Conservation (phyloP, 176 grass and related monocot species). For the Cenchrus americanus region DNA sequence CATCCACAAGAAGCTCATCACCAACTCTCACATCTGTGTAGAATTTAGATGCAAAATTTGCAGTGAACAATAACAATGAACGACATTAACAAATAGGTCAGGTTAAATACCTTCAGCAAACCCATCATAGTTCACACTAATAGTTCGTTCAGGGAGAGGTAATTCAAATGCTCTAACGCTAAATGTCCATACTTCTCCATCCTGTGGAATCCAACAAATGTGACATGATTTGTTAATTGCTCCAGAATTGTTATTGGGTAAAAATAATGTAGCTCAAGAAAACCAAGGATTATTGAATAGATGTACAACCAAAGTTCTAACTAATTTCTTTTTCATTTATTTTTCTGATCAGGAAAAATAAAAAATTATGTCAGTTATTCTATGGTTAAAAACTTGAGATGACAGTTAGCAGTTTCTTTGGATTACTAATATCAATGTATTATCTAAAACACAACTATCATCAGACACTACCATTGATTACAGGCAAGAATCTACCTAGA, state of each 20-base stretch:
- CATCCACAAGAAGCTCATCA: slow-evolving; percentile 97
- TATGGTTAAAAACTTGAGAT: neutral
- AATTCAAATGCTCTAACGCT: slow-evolving; percentile 90
- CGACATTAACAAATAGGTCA: slow-evolving; percentile 28
- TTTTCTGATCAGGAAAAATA: too few species aligned
- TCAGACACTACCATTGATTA: neutral
- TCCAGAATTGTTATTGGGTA: neutral
- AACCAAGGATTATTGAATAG: neutral
- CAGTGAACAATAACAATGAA: neutral
- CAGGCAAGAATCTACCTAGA: neutral
- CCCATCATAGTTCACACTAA: slow-evolving; percentile 92
- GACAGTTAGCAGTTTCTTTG: neutral
- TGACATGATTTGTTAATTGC: slow-evolving; percentile 21
- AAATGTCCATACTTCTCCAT: slow-evolving; percentile 99
- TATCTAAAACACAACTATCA: slow-evolving; percentile 7
- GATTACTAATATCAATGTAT: neutral
- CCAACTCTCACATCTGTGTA: slow-evolving; percentile 86
- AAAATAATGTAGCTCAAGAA: slow-evolving; percentile 17
- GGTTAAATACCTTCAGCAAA: slow-evolving; percentile 85
- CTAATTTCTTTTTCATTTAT: too few species aligned
- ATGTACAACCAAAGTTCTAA: neutral
- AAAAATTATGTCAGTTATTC: too few species aligned
- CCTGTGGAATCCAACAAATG: slow-evolving; percentile 58
- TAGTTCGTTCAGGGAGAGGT: slow-evolving; percentile 83
- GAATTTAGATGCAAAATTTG: slow-evolving; percentile 3